Evolutionary conservation across 2,329 filamentous ascomycete species (phyloP), one percentile per base, ranked within the genome.

Genomic region (Proliferodiscus dingleyae): DNA sequence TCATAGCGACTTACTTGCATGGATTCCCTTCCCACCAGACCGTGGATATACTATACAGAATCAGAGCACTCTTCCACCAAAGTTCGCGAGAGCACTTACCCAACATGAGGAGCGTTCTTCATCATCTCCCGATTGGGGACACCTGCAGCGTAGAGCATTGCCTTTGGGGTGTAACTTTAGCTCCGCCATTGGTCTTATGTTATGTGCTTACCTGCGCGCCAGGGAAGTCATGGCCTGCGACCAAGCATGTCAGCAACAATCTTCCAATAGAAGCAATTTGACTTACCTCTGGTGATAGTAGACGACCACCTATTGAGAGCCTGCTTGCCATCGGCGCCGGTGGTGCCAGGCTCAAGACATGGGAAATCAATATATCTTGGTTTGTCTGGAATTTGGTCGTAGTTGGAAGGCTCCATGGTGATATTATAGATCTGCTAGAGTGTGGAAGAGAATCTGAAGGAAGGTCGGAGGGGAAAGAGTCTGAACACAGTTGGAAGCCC

Each of bases 101-200:
- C 91, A 21, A 97, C 87, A 53, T 97, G 91, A 10, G 91, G 88
- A 43, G 86, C 85, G 46, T 78, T 91, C 69, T 91, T 90, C 87
- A 97, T 95, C 61, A 83, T 81, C 45, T 93, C 74, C 59, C 81
- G 76, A 62, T 89, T 80, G 1, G 89, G 87, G 26, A 97, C 86
- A 19, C 91, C 91, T 7, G 91, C 89, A 11, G 87, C 90, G 68
- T 95, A 97, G 18, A 97, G 77, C 91, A 96, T 96, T 33, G 91
- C 89, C 85, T 90, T 15, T n/a, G 13, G 5, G 6, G 24, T 42
- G 19, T 43, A 29, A 21, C 42, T 29, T 32, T 38, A 18, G 5
- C n/a, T 22, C 38, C 11, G n/a, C n/a, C n/a, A n/a, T n/a, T n/a
- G n/a, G n/a, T n/a, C n/a, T n/a, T 28, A 33, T 19, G 28, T 22